A percentile compares a stretch with the other conserved stretches of the same genome.
These are phyloP conservation scores for Camelina sativa DNA, from an alignment of 345 rosid genomes.

Conservation along the genomic window DNA sequence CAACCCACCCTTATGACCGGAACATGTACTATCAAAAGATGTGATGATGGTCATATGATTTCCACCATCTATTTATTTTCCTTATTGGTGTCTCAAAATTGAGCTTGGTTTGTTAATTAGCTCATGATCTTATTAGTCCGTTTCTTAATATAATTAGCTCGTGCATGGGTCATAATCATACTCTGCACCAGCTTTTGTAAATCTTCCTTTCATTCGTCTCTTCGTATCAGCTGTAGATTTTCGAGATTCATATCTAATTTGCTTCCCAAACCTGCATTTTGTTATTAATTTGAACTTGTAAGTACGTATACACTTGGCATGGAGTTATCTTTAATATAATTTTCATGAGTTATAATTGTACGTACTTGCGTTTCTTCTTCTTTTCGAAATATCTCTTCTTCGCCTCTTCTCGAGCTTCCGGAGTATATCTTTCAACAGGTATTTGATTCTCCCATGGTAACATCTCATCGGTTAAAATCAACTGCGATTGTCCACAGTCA, in stretches of 20 bases:
- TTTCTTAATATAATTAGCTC: constrained; percentile 12
- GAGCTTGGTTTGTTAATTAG: neutral
- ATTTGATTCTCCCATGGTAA: constrained; percentile 25
- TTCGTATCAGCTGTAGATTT: constrained; percentile 39
- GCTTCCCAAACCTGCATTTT: constrained; percentile 36
- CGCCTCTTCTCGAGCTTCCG: constrained; percentile 22
- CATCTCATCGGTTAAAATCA: constrained; percentile 16
- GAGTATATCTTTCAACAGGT: neutral
- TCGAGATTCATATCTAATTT: constrained; percentile 42
- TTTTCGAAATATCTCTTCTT: constrained; percentile 35
- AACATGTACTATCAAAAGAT: neutral
- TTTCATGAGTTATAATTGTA: neutral
- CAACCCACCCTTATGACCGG: neutral
- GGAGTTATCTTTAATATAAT: neutral
- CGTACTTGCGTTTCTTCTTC: constrained; percentile 42
- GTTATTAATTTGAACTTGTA: neutral
- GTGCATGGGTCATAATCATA: constrained; percentile 39
- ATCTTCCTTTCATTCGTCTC: constrained; percentile 43
- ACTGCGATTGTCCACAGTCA: constrained; percentile 28
- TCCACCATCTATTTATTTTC: constrained; percentile 25
- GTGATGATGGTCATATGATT: constrained; percentile 7
- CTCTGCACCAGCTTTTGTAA: constrained; percentile 42
- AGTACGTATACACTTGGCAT: constrained; percentile 2
- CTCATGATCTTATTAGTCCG: constrained; percentile 5
- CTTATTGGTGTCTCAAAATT: constrained; percentile 3